phyloP scores from a whole-genome alignment of 805 yeast genomes.

The Pachysolen tannophilus region DNA sequence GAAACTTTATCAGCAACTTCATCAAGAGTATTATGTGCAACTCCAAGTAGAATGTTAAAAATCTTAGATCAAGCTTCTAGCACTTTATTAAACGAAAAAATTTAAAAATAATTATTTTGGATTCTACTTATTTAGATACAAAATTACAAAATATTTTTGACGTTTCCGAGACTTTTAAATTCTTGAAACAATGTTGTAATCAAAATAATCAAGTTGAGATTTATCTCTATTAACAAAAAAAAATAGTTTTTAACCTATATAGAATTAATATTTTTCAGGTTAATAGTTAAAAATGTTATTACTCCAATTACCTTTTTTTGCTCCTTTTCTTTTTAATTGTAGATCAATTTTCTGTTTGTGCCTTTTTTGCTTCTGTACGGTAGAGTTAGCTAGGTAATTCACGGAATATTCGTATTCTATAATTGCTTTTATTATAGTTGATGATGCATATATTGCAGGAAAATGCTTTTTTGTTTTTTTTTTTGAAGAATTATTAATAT shows the following conservation, averaged over 20 bases:
- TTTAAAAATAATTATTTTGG: conserved; percentile 49
- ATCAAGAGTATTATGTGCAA: conserved; percentile 49
- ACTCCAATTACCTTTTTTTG: not conserved
- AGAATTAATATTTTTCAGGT: too few species aligned
- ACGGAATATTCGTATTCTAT: too few species aligned
- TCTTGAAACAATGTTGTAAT: conserved; percentile 29
- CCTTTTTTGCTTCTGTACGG: too few species aligned
- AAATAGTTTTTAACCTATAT: too few species aligned
- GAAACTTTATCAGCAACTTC: conserved; percentile 32
- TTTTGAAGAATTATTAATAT: too few species aligned
- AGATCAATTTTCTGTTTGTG: too few species aligned
- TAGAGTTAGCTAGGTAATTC: too few species aligned
- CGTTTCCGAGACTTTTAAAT: conserved; percentile 33
- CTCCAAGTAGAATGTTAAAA: conserved; percentile 52
- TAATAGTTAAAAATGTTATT: not conserved
- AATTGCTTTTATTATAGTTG: too few species aligned
- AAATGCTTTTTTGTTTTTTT: too few species aligned
- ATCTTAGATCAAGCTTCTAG: conserved; percentile 36
- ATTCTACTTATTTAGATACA: conserved; percentile 51
- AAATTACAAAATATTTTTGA: conserved; percentile 60
- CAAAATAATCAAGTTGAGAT: conserved; percentile 35
- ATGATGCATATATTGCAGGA: too few species aligned
- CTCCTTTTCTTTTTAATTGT: too few species aligned
- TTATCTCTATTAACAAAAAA: conserved; percentile 35
- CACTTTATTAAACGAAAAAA: conserved; percentile 28